phyloP scores from a whole-genome alignment of 2,329 filamentous ascomycete genomes.

The Thelonectria blattea region DNA sequence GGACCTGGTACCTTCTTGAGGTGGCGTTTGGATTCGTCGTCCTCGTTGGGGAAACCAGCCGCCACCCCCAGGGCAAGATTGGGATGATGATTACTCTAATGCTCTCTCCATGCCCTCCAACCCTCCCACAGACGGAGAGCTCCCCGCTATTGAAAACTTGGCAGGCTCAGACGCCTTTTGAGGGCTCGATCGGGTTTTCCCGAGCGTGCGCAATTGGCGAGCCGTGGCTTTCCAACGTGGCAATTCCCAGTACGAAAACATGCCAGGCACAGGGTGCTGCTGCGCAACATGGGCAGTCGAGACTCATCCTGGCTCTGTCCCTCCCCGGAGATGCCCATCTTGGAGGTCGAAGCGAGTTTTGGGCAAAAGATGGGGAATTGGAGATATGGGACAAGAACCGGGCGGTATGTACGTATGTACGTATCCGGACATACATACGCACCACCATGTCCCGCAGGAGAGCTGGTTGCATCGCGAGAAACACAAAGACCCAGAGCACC shows the following conservation, averaged over 20 bases:
- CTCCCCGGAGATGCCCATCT: background rate
- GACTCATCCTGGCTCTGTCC: too few species aligned
- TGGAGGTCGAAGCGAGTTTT: background rate
- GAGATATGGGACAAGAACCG: background rate
- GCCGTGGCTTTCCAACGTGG: conserved; percentile 5
- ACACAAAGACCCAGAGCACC: background rate
- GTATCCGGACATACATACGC: too few species aligned
- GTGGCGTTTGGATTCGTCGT: conserved; percentile 35
- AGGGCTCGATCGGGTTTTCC: background rate
- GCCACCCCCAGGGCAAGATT: conserved; percentile 19
- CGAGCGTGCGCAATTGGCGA: conserved; percentile 2
- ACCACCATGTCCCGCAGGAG: background rate
- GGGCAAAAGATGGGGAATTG: background rate
- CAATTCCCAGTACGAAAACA: background rate
- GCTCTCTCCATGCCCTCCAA: background rate
- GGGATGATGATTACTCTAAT: conserved; percentile 3
- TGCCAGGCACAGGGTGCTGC: background rate
- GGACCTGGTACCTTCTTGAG: background rate
- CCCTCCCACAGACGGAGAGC: conserved; percentile 6
- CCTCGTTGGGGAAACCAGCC: conserved; percentile 19
- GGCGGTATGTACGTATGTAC: too few species aligned
- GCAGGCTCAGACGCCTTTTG: background rate
- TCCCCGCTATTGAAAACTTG: conserved; percentile 9
- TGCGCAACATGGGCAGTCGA: background rate
- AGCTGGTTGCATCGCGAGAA: conserved; percentile 5